A percentile compares a stretch with the other conserved stretches of the same genome.
Evolutionary conservation across 371 early-diverging fungal species (phyloP).

Genomic region (Zychaea mexicana): DNA sequence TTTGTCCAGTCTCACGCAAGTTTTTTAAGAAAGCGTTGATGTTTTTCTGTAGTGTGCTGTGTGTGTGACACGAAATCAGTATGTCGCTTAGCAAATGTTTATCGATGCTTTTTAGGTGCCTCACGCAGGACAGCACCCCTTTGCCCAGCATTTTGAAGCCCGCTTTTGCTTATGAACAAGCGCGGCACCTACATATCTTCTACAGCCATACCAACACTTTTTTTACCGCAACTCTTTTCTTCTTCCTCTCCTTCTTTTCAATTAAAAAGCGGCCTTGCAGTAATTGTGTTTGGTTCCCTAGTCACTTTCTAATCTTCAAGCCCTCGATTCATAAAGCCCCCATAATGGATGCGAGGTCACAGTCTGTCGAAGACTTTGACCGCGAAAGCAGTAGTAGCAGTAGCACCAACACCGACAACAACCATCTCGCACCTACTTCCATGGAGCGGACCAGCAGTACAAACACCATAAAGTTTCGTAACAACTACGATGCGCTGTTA

Average conservation of each 20-base stretch:
- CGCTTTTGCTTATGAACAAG: too few relatives aligned
- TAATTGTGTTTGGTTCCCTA: background rate
- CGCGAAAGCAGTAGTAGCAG: background rate
- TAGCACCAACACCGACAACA: background rate
- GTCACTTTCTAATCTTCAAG: background rate
- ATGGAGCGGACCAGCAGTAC: slow-evolving; percentile 47
- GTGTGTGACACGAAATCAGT: too few relatives aligned
- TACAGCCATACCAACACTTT: too few relatives aligned
- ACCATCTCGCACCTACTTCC: slow-evolving; percentile 7
- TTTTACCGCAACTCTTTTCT: background rate
- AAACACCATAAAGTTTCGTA: slow-evolving; percentile 38
- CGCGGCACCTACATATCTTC: too few relatives aligned
- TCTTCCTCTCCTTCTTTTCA: background rate
- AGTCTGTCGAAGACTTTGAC: slow-evolving; percentile 2
- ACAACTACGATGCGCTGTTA: slow-evolving; percentile 59
- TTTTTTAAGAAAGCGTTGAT: too few relatives aligned
- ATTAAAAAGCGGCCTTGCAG: background rate
- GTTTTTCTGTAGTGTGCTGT: too few relatives aligned
- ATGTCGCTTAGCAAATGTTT: too few relatives aligned
- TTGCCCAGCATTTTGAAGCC: too few relatives aligned
- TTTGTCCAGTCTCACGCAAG: too few relatives aligned
- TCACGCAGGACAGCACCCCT: too few relatives aligned
- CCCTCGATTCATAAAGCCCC: background rate
- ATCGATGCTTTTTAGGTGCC: too few relatives aligned
- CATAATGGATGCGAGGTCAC: slow-evolving; percentile 7